Percentiles rank a stretch among this genome's conserved stretches.
Conservation (phyloP, 202 grass and related monocot species). For the Bolboschoenoplectus hybrid region DNA sequence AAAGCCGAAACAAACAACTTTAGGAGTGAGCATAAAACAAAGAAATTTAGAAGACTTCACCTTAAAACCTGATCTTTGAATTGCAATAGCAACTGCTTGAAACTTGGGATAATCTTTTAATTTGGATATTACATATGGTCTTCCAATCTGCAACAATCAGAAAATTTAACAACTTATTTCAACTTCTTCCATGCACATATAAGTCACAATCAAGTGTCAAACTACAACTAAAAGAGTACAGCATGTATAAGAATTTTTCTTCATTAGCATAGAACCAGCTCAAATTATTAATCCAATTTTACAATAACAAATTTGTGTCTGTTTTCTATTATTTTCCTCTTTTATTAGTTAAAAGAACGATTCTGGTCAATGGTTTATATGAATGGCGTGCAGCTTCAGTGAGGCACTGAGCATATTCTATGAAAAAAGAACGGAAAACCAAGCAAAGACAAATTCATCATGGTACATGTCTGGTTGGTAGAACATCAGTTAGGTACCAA, state of each 20-base stretch:
- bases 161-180: conserved; percentile 37
- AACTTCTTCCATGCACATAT: conserved; percentile 34
- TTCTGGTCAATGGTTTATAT: background rate
- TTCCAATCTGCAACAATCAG: conserved; percentile 69
- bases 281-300: background rate
- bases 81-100: conserved; percentile 97
- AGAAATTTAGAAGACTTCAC: conserved; percentile 46
- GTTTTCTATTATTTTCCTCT: background rate
- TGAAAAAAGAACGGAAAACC: background rate
- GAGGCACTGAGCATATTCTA: background rate
- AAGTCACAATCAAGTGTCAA: conserved; percentile 28
- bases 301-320: background rate
- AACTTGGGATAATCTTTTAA: conserved; percentile 94
- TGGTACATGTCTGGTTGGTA: background rate
- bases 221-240: background rate
- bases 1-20: background rate
- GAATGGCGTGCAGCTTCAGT: background rate
- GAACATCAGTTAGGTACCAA: background rate
- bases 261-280: background rate
- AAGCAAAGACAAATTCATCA: background rate
- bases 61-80: conserved; percentile 98
- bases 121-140: conserved; percentile 86
- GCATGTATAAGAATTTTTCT: background rate
- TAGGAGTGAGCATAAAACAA: background rate
- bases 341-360: background rate